Percentiles rank a stretch among this genome's conserved stretches.
phyloP scores from a whole-genome alignment of 208 protist species.

The Leptomonas seymouri region DNA sequence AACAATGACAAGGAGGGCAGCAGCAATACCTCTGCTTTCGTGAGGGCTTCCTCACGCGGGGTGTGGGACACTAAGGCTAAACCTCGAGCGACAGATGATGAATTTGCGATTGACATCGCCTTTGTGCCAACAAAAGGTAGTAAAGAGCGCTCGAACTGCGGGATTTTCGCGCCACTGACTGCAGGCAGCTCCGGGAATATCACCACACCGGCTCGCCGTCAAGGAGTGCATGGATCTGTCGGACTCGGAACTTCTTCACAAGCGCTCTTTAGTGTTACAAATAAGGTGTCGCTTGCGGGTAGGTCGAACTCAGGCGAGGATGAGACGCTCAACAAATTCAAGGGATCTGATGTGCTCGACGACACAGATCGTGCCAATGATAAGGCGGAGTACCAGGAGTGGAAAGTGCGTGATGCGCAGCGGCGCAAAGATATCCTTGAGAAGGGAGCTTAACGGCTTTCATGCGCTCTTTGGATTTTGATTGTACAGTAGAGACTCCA shows the following conservation, averaged over 20 bases:
- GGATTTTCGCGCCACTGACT: background rate
- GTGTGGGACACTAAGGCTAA: background rate
- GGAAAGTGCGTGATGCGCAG: slow-evolving; percentile 42
- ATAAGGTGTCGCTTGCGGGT: slow-evolving; percentile 12
- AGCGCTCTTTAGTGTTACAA: background rate
- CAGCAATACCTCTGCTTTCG: background rate
- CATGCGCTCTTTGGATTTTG: background rate
- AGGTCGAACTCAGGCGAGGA: slow-evolving; percentile 21
- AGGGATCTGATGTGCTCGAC: slow-evolving; percentile 42
- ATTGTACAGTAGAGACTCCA: background rate
- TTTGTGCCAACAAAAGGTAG: slow-evolving; percentile 40
- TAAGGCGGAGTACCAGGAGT: slow-evolving; percentile 49
- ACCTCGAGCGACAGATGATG: slow-evolving; percentile 33
- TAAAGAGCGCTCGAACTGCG: slow-evolving; percentile 1
- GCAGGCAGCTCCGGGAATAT: slow-evolving; percentile 1
- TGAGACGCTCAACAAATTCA: slow-evolving; percentile 22
- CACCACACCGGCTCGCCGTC: background rate
- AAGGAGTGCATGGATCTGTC: background rate
- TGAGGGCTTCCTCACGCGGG: background rate
- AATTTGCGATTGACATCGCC: slow-evolving; percentile 43
- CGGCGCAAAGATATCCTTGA: slow-evolving; percentile 29
- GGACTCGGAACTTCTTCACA: background rate
- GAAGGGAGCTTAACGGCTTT: no score
- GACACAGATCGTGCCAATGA: slow-evolving; percentile 75
- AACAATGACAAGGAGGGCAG: background rate